Conservation (phyloP, 306 rosid genomes). For the Comarum palustre region DNA sequence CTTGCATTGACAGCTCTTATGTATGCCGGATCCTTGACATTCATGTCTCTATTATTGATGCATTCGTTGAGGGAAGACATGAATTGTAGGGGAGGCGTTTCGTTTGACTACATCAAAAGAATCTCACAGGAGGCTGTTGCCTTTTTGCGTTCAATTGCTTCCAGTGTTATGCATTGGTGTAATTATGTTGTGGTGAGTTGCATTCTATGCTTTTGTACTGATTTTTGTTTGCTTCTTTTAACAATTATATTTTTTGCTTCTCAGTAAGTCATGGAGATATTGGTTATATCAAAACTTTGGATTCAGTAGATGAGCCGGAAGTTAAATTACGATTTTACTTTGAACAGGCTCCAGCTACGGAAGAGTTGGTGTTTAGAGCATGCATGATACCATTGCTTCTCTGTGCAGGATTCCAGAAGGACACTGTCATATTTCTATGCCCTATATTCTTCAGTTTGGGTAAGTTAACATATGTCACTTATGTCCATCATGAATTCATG, state of each 20-base stretch:
- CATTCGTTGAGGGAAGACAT: slow-evolving; percentile 47
- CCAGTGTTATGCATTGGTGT: slow-evolving; percentile 70
- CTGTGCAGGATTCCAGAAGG: slow-evolving; percentile 72
- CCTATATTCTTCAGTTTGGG: slow-evolving; percentile 93
- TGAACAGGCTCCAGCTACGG: slow-evolving; percentile 87
- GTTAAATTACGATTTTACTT: slow-evolving; percentile 14
- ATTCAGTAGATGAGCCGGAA: slow-evolving; percentile 4
- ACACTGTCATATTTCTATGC: slow-evolving; percentile 58
- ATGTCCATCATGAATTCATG: not conserved
- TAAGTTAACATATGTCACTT: slow-evolving; percentile 36
- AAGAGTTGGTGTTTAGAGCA: slow-evolving; percentile 94
- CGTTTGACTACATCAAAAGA: slow-evolving; percentile 33
- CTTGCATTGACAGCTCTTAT: slow-evolving; percentile 72
- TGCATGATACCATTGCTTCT: slow-evolving; percentile 93
- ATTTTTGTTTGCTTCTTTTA: not conserved
- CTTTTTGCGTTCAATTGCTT: slow-evolving; percentile 32
- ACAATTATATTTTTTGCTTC: not conserved
- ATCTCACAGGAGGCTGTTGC: slow-evolving; percentile 27
- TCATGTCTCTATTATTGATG: slow-evolving; percentile 49
- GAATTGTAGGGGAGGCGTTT: slow-evolving; percentile 37
- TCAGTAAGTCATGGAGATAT: not conserved
- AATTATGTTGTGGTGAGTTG: slow-evolving; percentile 79
- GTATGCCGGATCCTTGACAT: slow-evolving; percentile 75
- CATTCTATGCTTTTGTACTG: slow-evolving; percentile 15
- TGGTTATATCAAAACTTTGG: not conserved